A percentile compares a stretch with the other conserved stretches of the same genome.
phyloP scores from a whole-genome alignment of 2,329 filamentous ascomycete genomes.

The Paraphaeosphaeria minitans region DNA sequence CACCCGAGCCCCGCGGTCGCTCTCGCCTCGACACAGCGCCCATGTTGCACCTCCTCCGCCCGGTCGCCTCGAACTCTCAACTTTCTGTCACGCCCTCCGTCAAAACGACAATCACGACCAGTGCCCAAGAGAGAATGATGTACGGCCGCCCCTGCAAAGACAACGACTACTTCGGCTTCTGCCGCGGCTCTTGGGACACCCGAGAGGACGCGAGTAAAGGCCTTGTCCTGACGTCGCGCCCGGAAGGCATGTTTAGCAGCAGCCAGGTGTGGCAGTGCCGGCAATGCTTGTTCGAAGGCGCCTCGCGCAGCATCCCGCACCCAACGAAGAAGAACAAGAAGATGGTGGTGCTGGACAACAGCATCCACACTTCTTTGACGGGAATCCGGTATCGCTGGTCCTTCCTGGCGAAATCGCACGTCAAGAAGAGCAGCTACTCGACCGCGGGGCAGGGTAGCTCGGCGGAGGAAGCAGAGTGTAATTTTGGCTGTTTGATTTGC shows the following conservation, averaged over 20 bases:
- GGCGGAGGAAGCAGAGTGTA: conserved; percentile 23
- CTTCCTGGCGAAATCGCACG: conserved; percentile 47
- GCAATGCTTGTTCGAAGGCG: conserved; percentile 42
- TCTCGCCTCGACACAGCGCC: not conserved
- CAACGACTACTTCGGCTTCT: conserved; percentile 51
- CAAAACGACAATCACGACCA: conserved; percentile 21
- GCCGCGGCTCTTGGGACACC: conserved; percentile 47
- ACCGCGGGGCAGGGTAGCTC: conserved; percentile 6
- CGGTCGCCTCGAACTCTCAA: not conserved
- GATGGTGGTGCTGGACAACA: conserved; percentile 36
- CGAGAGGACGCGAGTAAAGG: conserved; percentile 44
- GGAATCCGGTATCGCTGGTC: conserved; percentile 47
- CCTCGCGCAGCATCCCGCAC: conserved; percentile 27
- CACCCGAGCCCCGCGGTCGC: conserved; percentile 5
- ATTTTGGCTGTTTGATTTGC: conserved; percentile 47
- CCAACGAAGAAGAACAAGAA: conserved; percentile 36
- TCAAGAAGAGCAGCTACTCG: conserved; percentile 23
- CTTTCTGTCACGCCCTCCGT: conserved; percentile 3
- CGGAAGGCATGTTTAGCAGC: conserved; percentile 43
- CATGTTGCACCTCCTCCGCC: conserved; percentile 3
- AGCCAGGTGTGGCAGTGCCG: conserved; percentile 44
- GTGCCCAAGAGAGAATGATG: conserved; percentile 35
- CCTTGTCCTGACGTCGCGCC: conserved; percentile 33
- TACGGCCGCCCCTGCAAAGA: conserved; percentile 44
- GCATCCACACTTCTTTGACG: conserved; percentile 29